Evolutionary conservation across 306 rosid genomes (phyloP).

Genomic region (Trifolium subterraneum): DNA sequence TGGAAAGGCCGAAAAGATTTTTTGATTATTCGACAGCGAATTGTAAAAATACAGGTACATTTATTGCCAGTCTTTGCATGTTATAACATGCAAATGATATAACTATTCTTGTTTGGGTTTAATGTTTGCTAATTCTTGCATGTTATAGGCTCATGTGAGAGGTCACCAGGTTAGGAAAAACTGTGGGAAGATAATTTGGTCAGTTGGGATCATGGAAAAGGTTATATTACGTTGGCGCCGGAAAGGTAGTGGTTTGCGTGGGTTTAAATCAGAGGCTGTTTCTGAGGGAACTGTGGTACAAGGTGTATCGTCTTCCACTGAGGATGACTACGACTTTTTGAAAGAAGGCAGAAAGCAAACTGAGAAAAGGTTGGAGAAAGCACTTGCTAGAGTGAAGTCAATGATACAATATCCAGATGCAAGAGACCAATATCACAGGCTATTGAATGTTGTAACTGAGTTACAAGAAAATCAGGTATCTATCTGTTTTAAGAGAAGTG

Average conservation of each 20-base stretch:
- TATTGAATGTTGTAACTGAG: slow-evolving; percentile 69
- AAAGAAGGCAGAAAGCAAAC: slow-evolving; percentile 85
- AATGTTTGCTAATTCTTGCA: background rate
- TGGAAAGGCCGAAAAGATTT: slow-evolving; percentile 85
- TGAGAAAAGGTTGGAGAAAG: slow-evolving; percentile 81
- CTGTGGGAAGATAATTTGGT: slow-evolving; percentile 67
- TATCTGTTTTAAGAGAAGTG: background rate
- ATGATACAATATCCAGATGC: slow-evolving; percentile 94
- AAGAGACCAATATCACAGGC: slow-evolving; percentile 81
- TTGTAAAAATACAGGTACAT: slow-evolving; percentile 86
- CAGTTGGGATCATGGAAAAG: slow-evolving; percentile 89
- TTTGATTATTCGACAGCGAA: slow-evolving; percentile 64
- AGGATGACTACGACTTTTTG: slow-evolving; percentile 72
- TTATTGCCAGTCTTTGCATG: background rate
- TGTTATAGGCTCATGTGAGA: slow-evolving; percentile 81
- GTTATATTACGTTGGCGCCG: slow-evolving; percentile 85
- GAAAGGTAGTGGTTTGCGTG: slow-evolving; percentile 88
- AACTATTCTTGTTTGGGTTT: background rate
- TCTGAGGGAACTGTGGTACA: slow-evolving; percentile 50
- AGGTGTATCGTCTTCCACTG: slow-evolving; percentile 48
- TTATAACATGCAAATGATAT: background rate
- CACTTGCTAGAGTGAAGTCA: slow-evolving; percentile 88
- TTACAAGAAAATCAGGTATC: slow-evolving; percentile 77
- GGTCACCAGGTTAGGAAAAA: slow-evolving; percentile 91
- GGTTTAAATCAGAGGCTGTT: slow-evolving; percentile 68